Evolutionary conservation across 1,284 basidiomycete species (phyloP).

Genomic region (Ceratobasidium sp.): DNA sequence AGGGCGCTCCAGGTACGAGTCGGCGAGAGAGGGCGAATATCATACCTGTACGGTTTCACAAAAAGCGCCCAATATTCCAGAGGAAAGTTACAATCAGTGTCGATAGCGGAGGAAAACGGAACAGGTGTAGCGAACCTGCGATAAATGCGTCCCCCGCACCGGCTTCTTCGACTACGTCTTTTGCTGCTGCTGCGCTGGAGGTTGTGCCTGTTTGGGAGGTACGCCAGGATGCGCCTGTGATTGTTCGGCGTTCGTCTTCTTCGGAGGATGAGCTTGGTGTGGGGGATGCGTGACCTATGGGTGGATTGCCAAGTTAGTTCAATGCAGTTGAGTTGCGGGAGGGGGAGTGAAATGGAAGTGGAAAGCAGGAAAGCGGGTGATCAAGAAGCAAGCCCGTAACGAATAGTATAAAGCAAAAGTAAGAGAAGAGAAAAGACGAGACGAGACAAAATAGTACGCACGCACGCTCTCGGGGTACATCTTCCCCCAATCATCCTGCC

Average conservation of each 20-base stretch:
- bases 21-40: slow-evolving; percentile 47
- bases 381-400: too few species aligned
- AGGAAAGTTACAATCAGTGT: neutral
- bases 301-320: too few species aligned
- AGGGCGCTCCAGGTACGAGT: slow-evolving; percentile 43
- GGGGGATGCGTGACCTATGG: slow-evolving; percentile 29
- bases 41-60: slow-evolving; percentile 40
- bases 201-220: slow-evolving; percentile 27
- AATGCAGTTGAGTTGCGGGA: too few species aligned
- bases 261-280: slow-evolving; percentile 19
- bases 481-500: slow-evolving; percentile 41
- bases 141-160: slow-evolving; percentile 46
- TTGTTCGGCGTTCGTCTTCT: slow-evolving; percentile 34
- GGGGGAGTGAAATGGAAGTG: too few species aligned
- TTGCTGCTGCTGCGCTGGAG: slow-evolving; percentile 14
- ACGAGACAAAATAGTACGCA: neutral
- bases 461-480: slow-evolving; percentile 40
- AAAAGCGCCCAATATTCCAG: neutral
- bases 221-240: slow-evolving; percentile 34
- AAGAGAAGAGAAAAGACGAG: neutral
- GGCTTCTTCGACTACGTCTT: slow-evolving; percentile 46
- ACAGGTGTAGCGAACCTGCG: slow-evolving; percentile 44
- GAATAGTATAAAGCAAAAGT: neutral
- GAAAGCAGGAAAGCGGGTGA: too few species aligned
- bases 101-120: too few species aligned